phyloP scores from a whole-genome alignment of 331 rosid species.

The Saraca asoca region DNA sequence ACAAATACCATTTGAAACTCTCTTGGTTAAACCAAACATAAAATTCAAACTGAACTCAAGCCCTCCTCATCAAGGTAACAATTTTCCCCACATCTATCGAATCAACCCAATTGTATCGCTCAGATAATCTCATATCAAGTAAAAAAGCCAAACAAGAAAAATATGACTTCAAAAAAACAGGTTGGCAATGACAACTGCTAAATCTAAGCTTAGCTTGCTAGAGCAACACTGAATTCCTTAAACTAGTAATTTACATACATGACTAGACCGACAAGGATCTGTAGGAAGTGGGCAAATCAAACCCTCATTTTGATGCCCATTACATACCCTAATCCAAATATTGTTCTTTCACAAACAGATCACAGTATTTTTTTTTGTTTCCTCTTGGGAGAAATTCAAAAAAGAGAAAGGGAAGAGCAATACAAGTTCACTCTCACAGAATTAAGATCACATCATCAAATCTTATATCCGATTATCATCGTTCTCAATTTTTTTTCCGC shows the following conservation, averaged over 20 bases:
- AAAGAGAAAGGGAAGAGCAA: neutral
- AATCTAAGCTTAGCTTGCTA: conserved; percentile 25
- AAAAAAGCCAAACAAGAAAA: neutral
- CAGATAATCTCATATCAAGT: neutral
- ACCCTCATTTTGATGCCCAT: conserved; percentile 21
- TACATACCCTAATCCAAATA: conserved; percentile 20
- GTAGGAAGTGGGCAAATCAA: conserved; percentile 10
- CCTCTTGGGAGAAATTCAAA: neutral
- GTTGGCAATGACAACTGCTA: neutral
- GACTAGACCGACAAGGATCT: conserved; percentile 15
- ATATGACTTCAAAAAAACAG: neutral
- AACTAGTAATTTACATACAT: conserved; percentile 18
- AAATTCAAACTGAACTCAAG: neutral
- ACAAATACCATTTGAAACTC: neutral
- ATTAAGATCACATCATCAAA: conserved; percentile 43
- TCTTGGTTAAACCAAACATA: neutral
- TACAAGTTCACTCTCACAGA: conserved; percentile 37
- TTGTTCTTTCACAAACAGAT: conserved; percentile 15
- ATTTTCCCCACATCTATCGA: too few species aligned
- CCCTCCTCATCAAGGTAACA: too few species aligned
- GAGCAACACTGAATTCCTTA: conserved; percentile 31
- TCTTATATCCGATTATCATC: conserved; percentile 37
- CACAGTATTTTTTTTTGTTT: neutral
- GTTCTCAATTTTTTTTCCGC: conserved; percentile 25
- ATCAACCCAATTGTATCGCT: too few species aligned